Conservation (phyloP, 495 filamentous ascomycete genomes). For the Talaromyces adpressus region DNA sequence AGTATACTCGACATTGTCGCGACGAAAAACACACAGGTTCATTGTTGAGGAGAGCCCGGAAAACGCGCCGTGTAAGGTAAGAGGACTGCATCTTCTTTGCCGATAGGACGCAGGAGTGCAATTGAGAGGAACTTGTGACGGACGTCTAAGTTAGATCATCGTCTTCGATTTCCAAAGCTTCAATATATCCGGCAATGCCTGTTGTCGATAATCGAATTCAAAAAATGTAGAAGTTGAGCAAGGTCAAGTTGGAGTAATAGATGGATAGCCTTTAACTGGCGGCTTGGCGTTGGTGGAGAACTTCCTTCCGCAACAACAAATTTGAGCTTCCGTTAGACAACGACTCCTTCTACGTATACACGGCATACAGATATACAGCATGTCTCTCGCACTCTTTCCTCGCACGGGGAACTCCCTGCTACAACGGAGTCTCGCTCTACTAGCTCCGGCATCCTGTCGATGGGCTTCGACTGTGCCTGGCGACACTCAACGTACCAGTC, state of each 20-base stretch:
- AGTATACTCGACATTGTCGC: slow-evolving; percentile 27
- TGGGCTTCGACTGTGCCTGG: slow-evolving; percentile 29
- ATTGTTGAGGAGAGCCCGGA: slow-evolving; percentile 61
- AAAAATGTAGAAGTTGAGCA: slow-evolving; percentile 9
- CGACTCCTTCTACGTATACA: background rate
- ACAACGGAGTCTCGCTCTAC: background rate
- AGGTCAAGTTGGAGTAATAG: background rate
- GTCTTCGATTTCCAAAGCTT: background rate
- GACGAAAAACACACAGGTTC: slow-evolving; percentile 46
- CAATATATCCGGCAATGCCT: background rate
- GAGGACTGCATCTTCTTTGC: slow-evolving; percentile 60
- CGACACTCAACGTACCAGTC: background rate
- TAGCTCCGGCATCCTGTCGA: slow-evolving; percentile 17
- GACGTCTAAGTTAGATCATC: background rate
- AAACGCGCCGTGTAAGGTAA: slow-evolving; percentile 68
- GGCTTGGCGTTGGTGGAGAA: slow-evolving; percentile 1
- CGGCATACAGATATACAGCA: background rate
- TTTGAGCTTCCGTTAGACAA: background rate
- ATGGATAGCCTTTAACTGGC: background rate
- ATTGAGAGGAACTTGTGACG: background rate
- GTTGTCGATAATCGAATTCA: background rate
- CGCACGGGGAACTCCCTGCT: background rate
- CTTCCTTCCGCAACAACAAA: background rate
- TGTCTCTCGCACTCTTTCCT: background rate
- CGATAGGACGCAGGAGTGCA: background rate